Evolutionary conservation across 345 rosid species (phyloP).

Genomic region (Psidium guajava): DNA sequence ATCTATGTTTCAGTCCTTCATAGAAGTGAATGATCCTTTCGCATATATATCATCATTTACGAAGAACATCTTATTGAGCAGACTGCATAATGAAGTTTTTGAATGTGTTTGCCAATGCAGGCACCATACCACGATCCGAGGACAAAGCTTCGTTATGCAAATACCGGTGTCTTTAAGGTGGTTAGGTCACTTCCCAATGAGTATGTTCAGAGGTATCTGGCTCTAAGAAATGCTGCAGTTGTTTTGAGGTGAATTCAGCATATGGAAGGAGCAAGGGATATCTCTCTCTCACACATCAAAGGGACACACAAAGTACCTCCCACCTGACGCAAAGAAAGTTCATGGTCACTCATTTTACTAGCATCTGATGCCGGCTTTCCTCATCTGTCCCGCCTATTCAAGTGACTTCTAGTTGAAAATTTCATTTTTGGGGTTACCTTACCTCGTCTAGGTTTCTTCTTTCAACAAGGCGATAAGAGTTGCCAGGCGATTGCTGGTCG

Average conservation of each 20-base stretch:
- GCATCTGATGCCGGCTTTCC: background rate
- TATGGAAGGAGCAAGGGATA: background rate
- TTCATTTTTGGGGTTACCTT: background rate
- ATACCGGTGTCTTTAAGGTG: conserved; percentile 63
- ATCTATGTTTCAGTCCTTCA: background rate
- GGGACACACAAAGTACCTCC: background rate
- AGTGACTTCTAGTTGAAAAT: background rate
- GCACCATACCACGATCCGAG: conserved; percentile 83
- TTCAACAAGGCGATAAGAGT: background rate
- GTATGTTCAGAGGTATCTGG: conserved; percentile 74
- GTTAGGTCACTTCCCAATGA: conserved; percentile 74
- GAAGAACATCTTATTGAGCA: background rate
- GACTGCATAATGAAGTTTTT: background rate
- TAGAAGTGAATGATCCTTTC: background rate
- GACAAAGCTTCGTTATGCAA: conserved; percentile 76
- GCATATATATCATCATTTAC: background rate
- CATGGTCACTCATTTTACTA: background rate
- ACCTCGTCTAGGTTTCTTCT: background rate
- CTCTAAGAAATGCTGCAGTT: conserved; percentile 79
- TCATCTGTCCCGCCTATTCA: background rate
- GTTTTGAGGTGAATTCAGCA: conserved; percentile 46
- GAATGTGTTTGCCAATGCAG: conserved; percentile 21
- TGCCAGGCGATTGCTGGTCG: background rate
- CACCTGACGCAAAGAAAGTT: background rate
- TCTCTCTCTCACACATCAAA: background rate